Evolutionary conservation across 352 stramenopile genomes (phyloP).

Genomic region (Globisporangium ultimum): DNA sequence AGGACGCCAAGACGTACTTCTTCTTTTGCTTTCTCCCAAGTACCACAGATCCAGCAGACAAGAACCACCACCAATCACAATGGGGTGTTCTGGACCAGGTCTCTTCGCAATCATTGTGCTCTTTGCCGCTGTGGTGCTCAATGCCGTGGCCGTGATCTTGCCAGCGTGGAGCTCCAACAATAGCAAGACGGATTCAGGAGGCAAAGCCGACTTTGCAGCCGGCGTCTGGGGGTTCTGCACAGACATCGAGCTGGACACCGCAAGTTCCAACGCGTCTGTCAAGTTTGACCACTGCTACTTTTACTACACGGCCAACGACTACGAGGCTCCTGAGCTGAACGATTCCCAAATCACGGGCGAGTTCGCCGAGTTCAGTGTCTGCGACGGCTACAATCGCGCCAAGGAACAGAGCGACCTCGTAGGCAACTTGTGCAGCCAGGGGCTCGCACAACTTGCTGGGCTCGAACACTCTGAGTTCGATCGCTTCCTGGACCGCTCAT

Average conservation of each 20-base stretch:
- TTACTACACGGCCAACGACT: constrained; percentile 63
- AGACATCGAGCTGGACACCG: constrained; percentile 37
- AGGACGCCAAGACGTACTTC: too few relatives aligned
- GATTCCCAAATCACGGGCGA: constrained; percentile 29
- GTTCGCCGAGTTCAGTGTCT: constrained; percentile 56
- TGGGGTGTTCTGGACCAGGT: constrained; percentile 53
- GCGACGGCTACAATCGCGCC: constrained; percentile 45
- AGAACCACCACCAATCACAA: too few relatives aligned
- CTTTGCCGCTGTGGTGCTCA: constrained; percentile 51
- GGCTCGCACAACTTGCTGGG: constrained; percentile 34
- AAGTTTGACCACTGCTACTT: constrained; percentile 70
- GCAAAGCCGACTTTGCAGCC: constrained; percentile 48
- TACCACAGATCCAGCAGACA: too few relatives aligned
- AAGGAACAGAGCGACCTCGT: constrained; percentile 19
- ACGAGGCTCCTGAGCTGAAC: constrained; percentile 35
- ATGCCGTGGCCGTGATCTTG: constrained; percentile 57
- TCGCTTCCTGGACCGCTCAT: constrained; percentile 61
- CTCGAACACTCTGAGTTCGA: constrained; percentile 53
- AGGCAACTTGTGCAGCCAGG: constrained; percentile 28
- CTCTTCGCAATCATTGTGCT: constrained; percentile 58
- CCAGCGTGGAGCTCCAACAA: constrained; percentile 61
- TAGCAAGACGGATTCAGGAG: constrained; percentile 22
- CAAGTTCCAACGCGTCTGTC: constrained; percentile 21
- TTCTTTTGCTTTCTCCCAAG: too few relatives aligned
- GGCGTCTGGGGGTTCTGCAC: constrained; percentile 69